A percentile compares a stretch with the other conserved stretches of the same genome.
Conservation (phyloP, 83 land plant genomes). For the Isoetes engelmannii region DNA sequence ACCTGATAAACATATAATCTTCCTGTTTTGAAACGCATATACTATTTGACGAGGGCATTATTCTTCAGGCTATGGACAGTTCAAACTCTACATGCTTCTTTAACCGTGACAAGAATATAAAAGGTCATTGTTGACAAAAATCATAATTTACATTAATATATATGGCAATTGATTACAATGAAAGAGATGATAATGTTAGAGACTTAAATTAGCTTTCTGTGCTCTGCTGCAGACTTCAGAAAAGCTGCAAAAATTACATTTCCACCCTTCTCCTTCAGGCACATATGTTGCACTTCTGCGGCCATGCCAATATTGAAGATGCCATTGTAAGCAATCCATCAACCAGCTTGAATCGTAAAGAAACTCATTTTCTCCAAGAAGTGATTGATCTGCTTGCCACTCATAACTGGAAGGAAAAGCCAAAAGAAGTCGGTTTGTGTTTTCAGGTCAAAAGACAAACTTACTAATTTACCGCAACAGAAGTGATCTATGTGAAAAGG, state of each 20-base stretch:
- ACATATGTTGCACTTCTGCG: constrained; percentile 45
- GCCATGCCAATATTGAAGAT: constrained; percentile 57
- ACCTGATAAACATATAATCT: too few species aligned
- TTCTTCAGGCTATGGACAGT: too few species aligned
- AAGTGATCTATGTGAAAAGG: constrained; percentile 37
- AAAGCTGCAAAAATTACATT: constrained; percentile 57
- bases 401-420: constrained; percentile 44
- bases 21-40: too few species aligned
- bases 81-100: too few species aligned
- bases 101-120: too few species aligned
- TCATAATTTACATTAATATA: too few species aligned
- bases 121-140: too few species aligned
- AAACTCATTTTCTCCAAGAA: constrained; percentile 57
- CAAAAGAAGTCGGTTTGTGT: background rate
- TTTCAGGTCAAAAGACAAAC: background rate
- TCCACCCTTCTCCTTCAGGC: constrained; percentile 59
- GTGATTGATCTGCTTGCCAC: constrained; percentile 53
- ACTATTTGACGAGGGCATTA: too few species aligned
- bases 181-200: too few species aligned
- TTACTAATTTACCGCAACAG: constrained; percentile 42
- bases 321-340: constrained; percentile 26
- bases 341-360: constrained; percentile 42
- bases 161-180: too few species aligned
- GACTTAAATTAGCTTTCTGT: too few species aligned
- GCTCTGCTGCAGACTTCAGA: constrained; percentile 23